Percentiles rank a stretch among this genome's conserved stretches.
Conservation (phyloP, 208 protist genomes). For the Trypanosoma scelopori region DNA sequence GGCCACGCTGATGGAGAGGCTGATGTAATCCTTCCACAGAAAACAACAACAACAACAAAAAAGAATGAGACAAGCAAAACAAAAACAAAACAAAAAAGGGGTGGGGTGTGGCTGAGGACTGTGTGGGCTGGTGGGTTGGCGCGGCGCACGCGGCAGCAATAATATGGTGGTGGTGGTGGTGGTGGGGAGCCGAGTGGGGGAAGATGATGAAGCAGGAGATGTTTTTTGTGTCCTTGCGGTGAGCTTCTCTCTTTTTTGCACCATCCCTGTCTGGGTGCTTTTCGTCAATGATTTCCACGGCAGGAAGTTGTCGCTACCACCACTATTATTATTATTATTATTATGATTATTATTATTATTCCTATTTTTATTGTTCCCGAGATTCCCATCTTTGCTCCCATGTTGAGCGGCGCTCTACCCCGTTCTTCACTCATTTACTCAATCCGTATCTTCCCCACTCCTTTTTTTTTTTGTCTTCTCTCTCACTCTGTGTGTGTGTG, state of each 20-base stretch:
- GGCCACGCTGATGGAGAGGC: slow-evolving; percentile 56
- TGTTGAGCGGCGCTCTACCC: no score
- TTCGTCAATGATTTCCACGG: no score
- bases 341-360: slow-evolving; percentile 22
- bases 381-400: neutral
- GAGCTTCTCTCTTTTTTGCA: no score
- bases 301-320: no score
- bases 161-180: no score
- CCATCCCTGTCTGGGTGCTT: no score
- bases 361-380: slow-evolving; percentile 1
- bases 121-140: no score
- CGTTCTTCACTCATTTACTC: neutral
- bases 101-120: neutral
- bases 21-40: slow-evolving; percentile 31
- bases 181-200: no score
- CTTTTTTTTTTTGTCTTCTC: neutral
- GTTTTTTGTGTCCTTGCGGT: no score
- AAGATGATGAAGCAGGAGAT: no score
- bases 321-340: no score
- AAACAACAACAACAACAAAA: neutral
- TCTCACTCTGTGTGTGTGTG: slow-evolving; percentile 1
- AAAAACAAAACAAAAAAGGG: slow-evolving; percentile 12
- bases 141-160: no score
- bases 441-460: neutral
- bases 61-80: slow-evolving; percentile 6